Percentiles rank a stretch among this genome's conserved stretches.
Evolutionary conservation across 2,329 filamentous ascomycete genomes (phyloP).

Genomic region (Leptographium galeiforme): DNA sequence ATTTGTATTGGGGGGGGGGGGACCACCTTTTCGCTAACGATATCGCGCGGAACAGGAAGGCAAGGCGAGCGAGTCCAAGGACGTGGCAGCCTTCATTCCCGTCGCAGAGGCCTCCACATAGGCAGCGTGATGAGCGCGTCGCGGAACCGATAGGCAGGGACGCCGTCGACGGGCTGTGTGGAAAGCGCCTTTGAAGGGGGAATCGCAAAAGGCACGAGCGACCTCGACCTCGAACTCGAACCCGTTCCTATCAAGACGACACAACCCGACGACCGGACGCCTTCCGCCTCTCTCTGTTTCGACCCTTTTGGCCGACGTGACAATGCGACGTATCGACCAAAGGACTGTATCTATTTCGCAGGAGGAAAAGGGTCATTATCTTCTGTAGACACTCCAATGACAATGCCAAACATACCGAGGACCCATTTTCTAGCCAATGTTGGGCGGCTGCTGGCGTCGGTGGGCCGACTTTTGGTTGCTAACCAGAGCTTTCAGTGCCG

Average conservation of each 20-base stretch:
- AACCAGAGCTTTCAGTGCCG: not conserved
- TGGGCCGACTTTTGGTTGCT: not conserved
- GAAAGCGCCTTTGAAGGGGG: not conserved
- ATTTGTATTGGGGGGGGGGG: no score
- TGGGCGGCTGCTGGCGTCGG: not conserved
- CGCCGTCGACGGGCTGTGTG: not conserved
- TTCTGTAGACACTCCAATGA: not conserved
- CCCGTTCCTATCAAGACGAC: not conserved
- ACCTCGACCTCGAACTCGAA: not conserved
- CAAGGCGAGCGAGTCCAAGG: conserved; percentile 82
- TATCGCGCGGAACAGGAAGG: conserved; percentile 53
- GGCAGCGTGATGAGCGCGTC: not conserved
- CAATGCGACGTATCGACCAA: not conserved
- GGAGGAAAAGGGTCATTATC: not conserved
- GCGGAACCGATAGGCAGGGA: not conserved
- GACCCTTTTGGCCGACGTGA: not conserved
- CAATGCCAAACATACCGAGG: not conserved
- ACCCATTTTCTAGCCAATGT: not conserved
- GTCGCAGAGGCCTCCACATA: conserved; percentile 18
- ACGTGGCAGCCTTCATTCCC: conserved; percentile 45
- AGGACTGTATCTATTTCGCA: not conserved
- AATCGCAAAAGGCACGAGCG: not conserved
- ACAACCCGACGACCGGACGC: not conserved
- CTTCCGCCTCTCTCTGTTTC: not conserved
- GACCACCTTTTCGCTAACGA: conserved; percentile 2